Evolutionary conservation across 176 grass and related monocot genomes (phyloP).

Genomic region (Oryza coarctata): DNA sequence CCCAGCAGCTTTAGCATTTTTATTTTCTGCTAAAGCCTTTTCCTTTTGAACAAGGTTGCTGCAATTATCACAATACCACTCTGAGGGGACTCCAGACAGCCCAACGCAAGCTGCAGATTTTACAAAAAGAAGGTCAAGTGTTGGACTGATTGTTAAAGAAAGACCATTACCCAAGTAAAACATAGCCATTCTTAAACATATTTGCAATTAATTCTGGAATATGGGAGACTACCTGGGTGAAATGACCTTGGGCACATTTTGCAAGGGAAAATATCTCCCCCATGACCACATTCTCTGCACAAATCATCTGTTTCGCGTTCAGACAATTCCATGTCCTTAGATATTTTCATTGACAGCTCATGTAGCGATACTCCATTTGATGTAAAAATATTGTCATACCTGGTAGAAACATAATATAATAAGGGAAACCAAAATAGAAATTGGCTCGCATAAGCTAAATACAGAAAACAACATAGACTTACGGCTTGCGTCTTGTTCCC

Average conservation of each 20-base stretch:
- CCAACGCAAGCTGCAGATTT: slow-evolving; percentile 64
- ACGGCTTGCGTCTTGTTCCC: slow-evolving; percentile 88
- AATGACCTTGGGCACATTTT: slow-evolving; percentile 93
- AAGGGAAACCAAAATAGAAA: slow-evolving; percentile 10
- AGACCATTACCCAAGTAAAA: not conserved
- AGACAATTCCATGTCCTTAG: slow-evolving; percentile 61
- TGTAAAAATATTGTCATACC: slow-evolving; percentile 97
- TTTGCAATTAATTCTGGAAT: slow-evolving; percentile 8
- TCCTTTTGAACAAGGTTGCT: slow-evolving; percentile 77
- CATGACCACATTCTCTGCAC: slow-evolving; percentile 82
- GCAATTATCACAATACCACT: slow-evolving; percentile 95
- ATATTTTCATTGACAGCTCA: slow-evolving; percentile 86
- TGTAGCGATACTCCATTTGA: slow-evolving; percentile 97
- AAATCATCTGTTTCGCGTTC: slow-evolving; percentile 75
- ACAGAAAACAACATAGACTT: slow-evolving; percentile 39
- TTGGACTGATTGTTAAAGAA: slow-evolving; percentile 14
- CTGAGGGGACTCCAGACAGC: slow-evolving; percentile 51
- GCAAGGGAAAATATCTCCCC: slow-evolving; percentile 85
- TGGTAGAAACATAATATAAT: slow-evolving; percentile 40
- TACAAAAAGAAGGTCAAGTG: slow-evolving; percentile 23
- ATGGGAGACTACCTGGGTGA: slow-evolving; percentile 59
- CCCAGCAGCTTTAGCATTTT: slow-evolving; percentile 97
- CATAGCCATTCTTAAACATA: not conserved
- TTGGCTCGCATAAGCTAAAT: slow-evolving; percentile 6
- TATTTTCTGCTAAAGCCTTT: slow-evolving; percentile 73